Percentiles rank a stretch among this genome's conserved stretches.
Conservation (phyloP, 2,329 filamentous ascomycete species). For the Diaporthe citrichinensis region DNA sequence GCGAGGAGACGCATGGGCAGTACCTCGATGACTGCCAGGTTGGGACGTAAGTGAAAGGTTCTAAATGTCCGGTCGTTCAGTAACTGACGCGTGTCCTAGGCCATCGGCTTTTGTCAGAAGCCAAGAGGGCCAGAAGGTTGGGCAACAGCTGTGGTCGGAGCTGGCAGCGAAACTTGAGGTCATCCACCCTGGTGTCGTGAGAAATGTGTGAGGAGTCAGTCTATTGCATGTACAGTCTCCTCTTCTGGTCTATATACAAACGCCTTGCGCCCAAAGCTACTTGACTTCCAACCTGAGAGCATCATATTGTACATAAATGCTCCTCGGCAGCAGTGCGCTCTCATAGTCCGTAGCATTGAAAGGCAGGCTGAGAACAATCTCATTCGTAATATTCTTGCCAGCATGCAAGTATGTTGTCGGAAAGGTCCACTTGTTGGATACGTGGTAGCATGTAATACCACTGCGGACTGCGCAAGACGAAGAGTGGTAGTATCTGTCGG, state of each 20-base stretch:
- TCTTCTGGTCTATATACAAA: background rate
- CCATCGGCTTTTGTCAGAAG: conserved; percentile 9
- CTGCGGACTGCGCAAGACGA: conserved; percentile 73
- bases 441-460: conserved; percentile 73
- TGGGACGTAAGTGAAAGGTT: conserved; percentile 45
- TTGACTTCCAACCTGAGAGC: conserved; percentile 71
- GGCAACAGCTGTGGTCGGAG: conserved; percentile 12
- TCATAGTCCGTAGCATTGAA: conserved; percentile 72
- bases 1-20: conserved; percentile 51
- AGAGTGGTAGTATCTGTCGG: conserved; percentile 65
- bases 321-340: conserved; percentile 66
- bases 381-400: conserved; percentile 61
- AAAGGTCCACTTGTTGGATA: conserved; percentile 72
- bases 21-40: conserved; percentile 53
- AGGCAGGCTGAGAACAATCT: conserved; percentile 70
- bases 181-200: background rate
- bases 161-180: conserved; percentile 3
- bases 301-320: conserved; percentile 76
- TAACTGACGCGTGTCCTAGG: background rate
- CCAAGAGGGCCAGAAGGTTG: conserved; percentile 4
- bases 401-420: conserved; percentile 61
- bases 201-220: background rate
- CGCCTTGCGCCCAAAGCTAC: conserved; percentile 44
- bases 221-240: background rate
- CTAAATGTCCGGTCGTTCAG: too few species aligned